These are phyloP conservation scores for Syncephalastrum contaminatum DNA, from an alignment of 371 early-diverging fungal species.

Conservation along the genomic window DNA sequence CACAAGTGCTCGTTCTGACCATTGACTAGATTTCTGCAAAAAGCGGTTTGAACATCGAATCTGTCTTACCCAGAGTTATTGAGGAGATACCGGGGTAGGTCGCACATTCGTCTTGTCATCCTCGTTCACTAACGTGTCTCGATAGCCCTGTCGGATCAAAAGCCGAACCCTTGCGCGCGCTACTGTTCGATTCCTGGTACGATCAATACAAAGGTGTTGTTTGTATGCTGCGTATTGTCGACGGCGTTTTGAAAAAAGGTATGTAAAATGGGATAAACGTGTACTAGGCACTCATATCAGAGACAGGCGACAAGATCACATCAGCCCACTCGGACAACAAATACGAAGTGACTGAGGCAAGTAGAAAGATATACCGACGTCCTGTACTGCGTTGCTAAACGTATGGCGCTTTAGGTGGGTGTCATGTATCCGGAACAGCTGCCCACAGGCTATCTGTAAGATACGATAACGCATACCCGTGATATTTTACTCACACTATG, in stretches of 20 bases:
- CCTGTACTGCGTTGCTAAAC: background rate
- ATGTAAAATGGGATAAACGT: background rate
- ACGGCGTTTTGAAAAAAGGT: constrained; percentile 83
- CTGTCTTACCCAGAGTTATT: constrained; percentile 76
- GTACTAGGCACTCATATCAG: background rate
- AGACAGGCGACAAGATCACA: constrained; percentile 77
- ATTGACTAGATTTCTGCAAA: constrained; percentile 84
- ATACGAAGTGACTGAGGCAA: constrained; percentile 84
- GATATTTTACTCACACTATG: constrained; percentile 3
- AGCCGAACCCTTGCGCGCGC: constrained; percentile 71
- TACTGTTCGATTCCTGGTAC: constrained; percentile 97
- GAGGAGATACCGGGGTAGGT: constrained; percentile 74
- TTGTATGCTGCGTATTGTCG: constrained; percentile 86
- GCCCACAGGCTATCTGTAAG: constrained; percentile 75
- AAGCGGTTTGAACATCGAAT: constrained; percentile 77
- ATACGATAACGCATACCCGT: background rate
- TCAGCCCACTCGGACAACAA: constrained; percentile 72
- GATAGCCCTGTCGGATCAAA: constrained; percentile 59
- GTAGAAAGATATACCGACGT: background rate
- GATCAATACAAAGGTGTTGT: constrained; percentile 95
- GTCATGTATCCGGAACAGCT: constrained; percentile 92
- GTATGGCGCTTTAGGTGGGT: constrained; percentile 56
- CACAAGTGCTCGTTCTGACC: background rate
- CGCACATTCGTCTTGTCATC: background rate
- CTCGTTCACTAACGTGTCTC: constrained; percentile 5